phyloP scores from a whole-genome alignment of 2,329 filamentous ascomycete genomes.

The Apiospora phragmitis region DNA sequence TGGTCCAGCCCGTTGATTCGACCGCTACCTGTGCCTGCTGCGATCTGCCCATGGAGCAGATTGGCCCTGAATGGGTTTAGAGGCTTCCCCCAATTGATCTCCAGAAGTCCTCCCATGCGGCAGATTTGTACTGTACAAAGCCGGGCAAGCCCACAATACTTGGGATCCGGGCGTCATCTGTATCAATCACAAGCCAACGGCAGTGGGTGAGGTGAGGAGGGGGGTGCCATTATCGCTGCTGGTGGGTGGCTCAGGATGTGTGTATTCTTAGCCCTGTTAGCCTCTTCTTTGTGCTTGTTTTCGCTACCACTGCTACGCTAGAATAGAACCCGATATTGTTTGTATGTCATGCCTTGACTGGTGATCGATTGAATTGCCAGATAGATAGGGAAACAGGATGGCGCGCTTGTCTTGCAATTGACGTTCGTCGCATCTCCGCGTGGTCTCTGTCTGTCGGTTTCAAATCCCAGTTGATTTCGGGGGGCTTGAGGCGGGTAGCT shows the following conservation, averaged over 20 bases:
- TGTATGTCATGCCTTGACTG: not conserved
- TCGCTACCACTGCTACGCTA: not conserved
- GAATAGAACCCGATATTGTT: not conserved
- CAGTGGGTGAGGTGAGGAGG: not conserved
- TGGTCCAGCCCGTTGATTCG: not conserved
- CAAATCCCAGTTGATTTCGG: not conserved
- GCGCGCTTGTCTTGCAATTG: not conserved
- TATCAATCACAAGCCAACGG: constrained; percentile 6
- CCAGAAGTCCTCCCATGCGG: not conserved
- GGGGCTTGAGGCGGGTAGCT: not conserved
- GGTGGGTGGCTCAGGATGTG: not conserved
- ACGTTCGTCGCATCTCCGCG: not conserved
- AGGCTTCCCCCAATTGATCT: not conserved
- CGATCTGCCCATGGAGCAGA: not conserved
- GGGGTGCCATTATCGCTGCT: not conserved
- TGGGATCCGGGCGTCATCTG: constrained; percentile 4
- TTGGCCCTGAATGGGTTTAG: not conserved
- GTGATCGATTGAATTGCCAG: not conserved
- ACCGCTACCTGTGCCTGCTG: not conserved
- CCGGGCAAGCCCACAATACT: not conserved
- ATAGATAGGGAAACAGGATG: not conserved
- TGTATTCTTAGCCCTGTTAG: not conserved
- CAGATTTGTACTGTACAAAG: not conserved
- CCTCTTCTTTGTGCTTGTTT: not conserved
- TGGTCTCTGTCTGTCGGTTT: too few relatives aligned